phyloP scores from a whole-genome alignment of 140 eudicot species.

The Senecio squalidus region DNA sequence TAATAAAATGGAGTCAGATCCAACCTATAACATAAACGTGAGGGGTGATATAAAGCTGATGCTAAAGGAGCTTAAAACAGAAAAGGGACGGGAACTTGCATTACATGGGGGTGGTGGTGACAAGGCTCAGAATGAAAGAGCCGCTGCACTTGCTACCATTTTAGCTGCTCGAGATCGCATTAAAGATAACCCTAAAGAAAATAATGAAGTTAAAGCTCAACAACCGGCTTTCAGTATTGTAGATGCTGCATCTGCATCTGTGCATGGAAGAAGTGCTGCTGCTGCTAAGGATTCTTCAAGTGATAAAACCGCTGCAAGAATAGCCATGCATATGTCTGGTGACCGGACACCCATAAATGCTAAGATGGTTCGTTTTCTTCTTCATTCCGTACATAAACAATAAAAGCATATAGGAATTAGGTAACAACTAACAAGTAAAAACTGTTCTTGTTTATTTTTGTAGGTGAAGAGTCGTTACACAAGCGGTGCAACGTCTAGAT shows the following conservation, averaged over 20 bases:
- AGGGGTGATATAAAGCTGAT: conserved; percentile 86
- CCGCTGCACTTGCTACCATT: conserved; percentile 79
- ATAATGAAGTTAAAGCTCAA: conserved; percentile 38
- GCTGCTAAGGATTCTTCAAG: conserved; percentile 82
- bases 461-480: conserved; percentile 93
- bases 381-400: not conserved
- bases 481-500: conserved; percentile 94
- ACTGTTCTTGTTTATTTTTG: not conserved
- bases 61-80: conserved; percentile 96
- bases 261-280: conserved; percentile 97
- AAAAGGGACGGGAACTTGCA: conserved; percentile 79
- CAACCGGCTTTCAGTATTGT: conserved; percentile 70
- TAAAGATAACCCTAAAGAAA: conserved; percentile 52
- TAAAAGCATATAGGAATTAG: not conserved
- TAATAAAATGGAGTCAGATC: conserved; percentile 73
- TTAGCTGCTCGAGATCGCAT: conserved; percentile 91
- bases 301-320: conserved; percentile 93
- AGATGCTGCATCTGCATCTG: conserved; percentile 99
- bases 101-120: conserved; percentile 92
- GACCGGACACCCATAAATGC: conserved; percentile 87
- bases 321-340: conserved; percentile 98
- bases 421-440: no score
- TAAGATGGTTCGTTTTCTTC: conserved; percentile 57
- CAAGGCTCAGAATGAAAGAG: conserved; percentile 88
- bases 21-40: conserved; percentile 73